These are phyloP conservation scores for Xylaria longipes DNA, from an alignment of 495 filamentous ascomycete genomes.

Conservation along the genomic window DNA sequence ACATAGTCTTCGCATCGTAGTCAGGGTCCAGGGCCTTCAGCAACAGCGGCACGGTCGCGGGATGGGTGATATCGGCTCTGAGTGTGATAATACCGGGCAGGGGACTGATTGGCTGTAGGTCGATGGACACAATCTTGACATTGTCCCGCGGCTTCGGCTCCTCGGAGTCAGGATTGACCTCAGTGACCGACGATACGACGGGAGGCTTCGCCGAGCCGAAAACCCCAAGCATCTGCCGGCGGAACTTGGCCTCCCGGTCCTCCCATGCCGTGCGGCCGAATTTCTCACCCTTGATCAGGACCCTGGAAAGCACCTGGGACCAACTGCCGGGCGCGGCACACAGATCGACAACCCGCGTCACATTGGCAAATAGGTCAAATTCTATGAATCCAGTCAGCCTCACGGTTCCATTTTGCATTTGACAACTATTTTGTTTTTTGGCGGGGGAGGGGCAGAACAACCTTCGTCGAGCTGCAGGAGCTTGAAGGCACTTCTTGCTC, in stretches of 20 bases:
- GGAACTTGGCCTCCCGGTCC: constrained; percentile 71
- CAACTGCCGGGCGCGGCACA: constrained; percentile 96
- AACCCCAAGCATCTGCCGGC: constrained; percentile 60
- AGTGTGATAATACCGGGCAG: constrained; percentile 90
- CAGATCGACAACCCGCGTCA: constrained; percentile 93
- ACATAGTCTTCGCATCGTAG: constrained; percentile 60
- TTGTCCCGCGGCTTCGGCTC: constrained; percentile 66
- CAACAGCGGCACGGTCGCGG: constrained; percentile 88
- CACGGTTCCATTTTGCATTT: neutral
- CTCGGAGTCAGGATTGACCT: constrained; percentile 10
- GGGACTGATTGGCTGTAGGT: constrained; percentile 93
- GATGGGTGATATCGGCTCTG: constrained; percentile 95
- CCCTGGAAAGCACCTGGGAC: constrained; percentile 93
- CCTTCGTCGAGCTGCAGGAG: constrained; percentile 91
- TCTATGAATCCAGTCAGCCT: constrained; percentile 54
- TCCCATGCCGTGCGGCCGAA: constrained; percentile 86
- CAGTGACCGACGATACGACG: constrained; percentile 35
- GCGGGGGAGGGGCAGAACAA: constrained; percentile 28
- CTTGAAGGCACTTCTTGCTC: constrained; percentile 95
- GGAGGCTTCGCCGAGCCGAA: constrained; percentile 36
- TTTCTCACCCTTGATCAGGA: constrained; percentile 89
- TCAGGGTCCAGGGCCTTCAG: constrained; percentile 82
- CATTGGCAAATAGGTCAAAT: constrained; percentile 87
- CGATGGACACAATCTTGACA: constrained; percentile 93
- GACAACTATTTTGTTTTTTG: neutral